Conservation (phyloP, 1,284 basidiomycete species). For the Macrocystidia cucumis region DNA sequence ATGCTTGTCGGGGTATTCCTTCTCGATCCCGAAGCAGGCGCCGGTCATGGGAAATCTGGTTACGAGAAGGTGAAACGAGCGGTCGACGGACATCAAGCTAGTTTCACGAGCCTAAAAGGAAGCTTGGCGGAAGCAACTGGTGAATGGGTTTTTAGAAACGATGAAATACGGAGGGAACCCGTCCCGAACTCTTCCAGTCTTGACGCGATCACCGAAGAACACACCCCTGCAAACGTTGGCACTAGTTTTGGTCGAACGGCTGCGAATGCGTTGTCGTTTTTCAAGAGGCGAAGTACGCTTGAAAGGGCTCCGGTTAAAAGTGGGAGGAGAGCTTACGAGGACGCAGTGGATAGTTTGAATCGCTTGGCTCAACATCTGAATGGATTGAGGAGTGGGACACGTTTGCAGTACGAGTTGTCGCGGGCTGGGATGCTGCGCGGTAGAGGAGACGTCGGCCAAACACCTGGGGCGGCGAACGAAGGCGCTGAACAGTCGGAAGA, state of each 20-base stretch:
- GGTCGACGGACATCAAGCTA: slow-evolving; percentile 76
- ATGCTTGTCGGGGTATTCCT: slow-evolving; percentile 82
- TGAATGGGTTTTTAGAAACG: no score
- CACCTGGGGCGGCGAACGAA: slow-evolving; percentile 12
- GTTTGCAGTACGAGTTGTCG: slow-evolving; percentile 76
- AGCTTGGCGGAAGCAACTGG: slow-evolving; percentile 79
- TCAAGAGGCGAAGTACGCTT: slow-evolving; percentile 12
- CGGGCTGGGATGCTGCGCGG: slow-evolving; percentile 54
- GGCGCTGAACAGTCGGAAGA: slow-evolving; percentile 43
- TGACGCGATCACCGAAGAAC: slow-evolving; percentile 20
- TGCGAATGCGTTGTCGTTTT: no score
- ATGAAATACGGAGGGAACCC: no score
- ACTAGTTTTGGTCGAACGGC: no score
- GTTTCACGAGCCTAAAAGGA: slow-evolving; percentile 83
- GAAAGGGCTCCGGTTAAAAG: no score
- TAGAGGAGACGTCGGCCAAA: slow-evolving; percentile 23
- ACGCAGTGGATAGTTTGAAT: slow-evolving; percentile 78
- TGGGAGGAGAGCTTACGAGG: slow-evolving; percentile 63
- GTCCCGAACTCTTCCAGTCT: no score
- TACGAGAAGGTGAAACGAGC: slow-evolving; percentile 65
- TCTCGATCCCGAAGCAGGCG: slow-evolving; percentile 14
- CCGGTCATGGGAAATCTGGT: slow-evolving; percentile 32
- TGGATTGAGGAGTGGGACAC: slow-evolving; percentile 77
- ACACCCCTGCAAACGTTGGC: slow-evolving; percentile 23
- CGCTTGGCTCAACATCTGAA: slow-evolving; percentile 88